Percentiles rank a stretch among this genome's conserved stretches.
These are phyloP conservation scores for Ceratocystis destructans DNA, from an alignment of 2,329 filamentous ascomycete species.

Conservation along the genomic window DNA sequence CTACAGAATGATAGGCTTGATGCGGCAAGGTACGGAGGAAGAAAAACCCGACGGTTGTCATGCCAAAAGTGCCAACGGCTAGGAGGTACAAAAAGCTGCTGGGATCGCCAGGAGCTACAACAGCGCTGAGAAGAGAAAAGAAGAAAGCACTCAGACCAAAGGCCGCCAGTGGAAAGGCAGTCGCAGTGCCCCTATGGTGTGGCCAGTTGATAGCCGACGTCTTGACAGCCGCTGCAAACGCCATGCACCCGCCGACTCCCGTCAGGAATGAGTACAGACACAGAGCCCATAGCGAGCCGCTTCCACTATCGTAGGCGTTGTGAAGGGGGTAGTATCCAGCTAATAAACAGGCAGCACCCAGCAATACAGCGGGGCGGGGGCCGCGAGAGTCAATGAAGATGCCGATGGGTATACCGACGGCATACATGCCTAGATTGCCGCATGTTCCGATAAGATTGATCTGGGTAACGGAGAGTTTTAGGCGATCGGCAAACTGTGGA, in stretches of 20 bases:
- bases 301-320: constrained; percentile 57
- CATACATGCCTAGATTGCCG: constrained; percentile 90
- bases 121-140: constrained; percentile 66
- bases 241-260: constrained; percentile 76
- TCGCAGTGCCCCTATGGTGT: constrained; percentile 78
- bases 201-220: constrained; percentile 82
- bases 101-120: constrained; percentile 73
- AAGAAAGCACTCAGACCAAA: constrained; percentile 95
- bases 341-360: constrained; percentile 59
- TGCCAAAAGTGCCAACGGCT: constrained; percentile 59
- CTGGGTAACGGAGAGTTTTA: constrained; percentile 81
- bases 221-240: constrained; percentile 83
- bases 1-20: constrained; percentile 43
- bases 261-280: constrained; percentile 78
- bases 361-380: constrained; percentile 61
- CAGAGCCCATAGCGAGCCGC: constrained; percentile 45
- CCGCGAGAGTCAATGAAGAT: constrained; percentile 74
- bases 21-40: constrained; percentile 66
- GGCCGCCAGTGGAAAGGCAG: constrained; percentile 80
- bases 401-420: constrained; percentile 74
- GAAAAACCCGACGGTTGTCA: constrained; percentile 67
- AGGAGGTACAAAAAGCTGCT: constrained; percentile 69
- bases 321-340: constrained; percentile 79
- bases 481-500: constrained; percentile 77
- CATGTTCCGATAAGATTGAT: constrained; percentile 80